phyloP scores from a whole-genome alignment of 208 protist species.

The Trypanosoma caninum region DNA sequence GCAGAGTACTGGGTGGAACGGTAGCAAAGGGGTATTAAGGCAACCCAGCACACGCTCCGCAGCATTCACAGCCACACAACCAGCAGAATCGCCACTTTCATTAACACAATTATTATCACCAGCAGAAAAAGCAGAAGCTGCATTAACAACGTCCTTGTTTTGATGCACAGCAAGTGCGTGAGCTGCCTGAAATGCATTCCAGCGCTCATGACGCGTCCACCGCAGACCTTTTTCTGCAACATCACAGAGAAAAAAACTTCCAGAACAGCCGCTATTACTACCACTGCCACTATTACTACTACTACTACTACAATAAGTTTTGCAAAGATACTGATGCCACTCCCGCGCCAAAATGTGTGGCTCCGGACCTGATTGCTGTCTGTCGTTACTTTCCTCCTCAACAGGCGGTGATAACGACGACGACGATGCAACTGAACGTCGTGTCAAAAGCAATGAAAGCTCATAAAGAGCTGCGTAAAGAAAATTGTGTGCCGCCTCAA shows the following conservation, averaged over 20 bases:
- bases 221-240: conserved; percentile 40
- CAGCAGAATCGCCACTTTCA: background rate
- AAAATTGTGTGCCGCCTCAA: conserved; percentile 57
- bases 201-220: conserved; percentile 54
- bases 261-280: background rate
- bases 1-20: conserved; percentile 15
- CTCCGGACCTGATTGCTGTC: conserved; percentile 6
- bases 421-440: background rate
- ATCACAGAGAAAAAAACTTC: conserved; percentile 27
- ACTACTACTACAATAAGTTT: conserved; percentile 18
- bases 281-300: background rate
- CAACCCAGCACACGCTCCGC: conserved; percentile 1
- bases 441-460: conserved; percentile 6
- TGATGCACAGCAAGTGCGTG: conserved; percentile 7
- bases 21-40: conserved; percentile 8
- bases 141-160: background rate
- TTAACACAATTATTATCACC: no score
- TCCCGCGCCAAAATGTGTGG: conserved; percentile 48
- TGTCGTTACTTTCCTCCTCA: background rate
- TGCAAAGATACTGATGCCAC: conserved; percentile 44
- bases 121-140: no score
- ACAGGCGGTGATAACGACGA: background rate
- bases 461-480: conserved; percentile 69
- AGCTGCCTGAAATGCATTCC: conserved; percentile 33
- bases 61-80: background rate